Conservation (phyloP, 2,329 filamentous ascomycete genomes). For the Sporothrix pallida region DNA sequence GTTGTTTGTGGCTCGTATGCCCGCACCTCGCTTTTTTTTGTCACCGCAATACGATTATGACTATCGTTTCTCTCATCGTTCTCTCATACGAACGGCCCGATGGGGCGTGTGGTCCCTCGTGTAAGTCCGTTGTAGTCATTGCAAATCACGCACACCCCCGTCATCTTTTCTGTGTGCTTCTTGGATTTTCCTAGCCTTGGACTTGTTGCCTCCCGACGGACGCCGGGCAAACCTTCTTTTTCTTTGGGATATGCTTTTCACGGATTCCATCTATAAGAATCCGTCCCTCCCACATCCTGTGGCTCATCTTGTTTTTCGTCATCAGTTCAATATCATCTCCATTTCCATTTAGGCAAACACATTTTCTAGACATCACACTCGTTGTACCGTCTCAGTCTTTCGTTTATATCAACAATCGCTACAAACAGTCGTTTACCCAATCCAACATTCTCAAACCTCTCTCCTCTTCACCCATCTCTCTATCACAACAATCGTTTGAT, state of each 20-base stretch:
- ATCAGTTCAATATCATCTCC: slow-evolving; percentile 11
- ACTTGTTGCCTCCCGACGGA: no score
- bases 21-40: neutral
- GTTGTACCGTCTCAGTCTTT: slow-evolving; percentile 28
- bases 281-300: slow-evolving; percentile 7
- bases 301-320: neutral
- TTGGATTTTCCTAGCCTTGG: no score
- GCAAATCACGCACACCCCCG: slow-evolving; percentile 4
- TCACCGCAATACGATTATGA: slow-evolving; percentile 6
- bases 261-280: slow-evolving; percentile 20
- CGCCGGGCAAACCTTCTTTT: neutral
- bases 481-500: no score
- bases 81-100: neutral
- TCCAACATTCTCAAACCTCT: no score
- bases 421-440: neutral
- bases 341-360: slow-evolving; percentile 8
- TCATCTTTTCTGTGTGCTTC: neutral
- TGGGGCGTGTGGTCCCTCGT: neutral
- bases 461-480: no score
- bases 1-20: neutral
- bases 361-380: slow-evolving; percentile 23
- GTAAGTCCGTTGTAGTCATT: neutral
- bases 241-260: neutral
- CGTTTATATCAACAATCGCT: slow-evolving; percentile 30
- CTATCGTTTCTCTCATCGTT: neutral